A percentile compares a stretch with the other conserved stretches of the same genome.
phyloP scores from a whole-genome alignment of 169 alveolate genomes.

The Amoebophrya sp. region DNA sequence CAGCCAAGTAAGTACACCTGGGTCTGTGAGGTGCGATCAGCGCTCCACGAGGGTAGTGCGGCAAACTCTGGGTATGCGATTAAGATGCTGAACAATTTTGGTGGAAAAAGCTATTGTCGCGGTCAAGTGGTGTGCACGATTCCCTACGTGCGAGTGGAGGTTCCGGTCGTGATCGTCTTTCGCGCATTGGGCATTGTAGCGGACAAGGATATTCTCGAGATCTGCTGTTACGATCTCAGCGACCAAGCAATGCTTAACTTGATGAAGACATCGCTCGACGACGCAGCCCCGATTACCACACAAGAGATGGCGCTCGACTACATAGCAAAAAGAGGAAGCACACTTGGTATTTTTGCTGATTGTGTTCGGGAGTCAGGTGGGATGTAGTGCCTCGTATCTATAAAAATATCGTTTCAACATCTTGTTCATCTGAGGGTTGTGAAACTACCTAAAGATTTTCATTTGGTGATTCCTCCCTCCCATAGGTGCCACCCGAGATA shows the following conservation, averaged over 20 bases:
- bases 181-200: slow-evolving; percentile 91
- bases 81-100: slow-evolving; percentile 63
- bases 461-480: slow-evolving; percentile 39
- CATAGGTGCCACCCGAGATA: slow-evolving; percentile 54
- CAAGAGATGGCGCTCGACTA: slow-evolving; percentile 84
- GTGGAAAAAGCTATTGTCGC: slow-evolving; percentile 62
- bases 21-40: slow-evolving; percentile 84
- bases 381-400: too few species aligned
- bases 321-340: slow-evolving; percentile 93
- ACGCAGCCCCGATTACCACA: slow-evolving; percentile 81
- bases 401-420: too few species aligned
- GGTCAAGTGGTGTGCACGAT: slow-evolving; percentile 92
- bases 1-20: slow-evolving; percentile 94
- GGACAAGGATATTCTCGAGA: slow-evolving; percentile 74
- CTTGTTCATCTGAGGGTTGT: background rate
- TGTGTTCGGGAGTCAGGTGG: too few species aligned
- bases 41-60: slow-evolving; percentile 72
- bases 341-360: too few species aligned
- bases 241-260: slow-evolving; percentile 93
- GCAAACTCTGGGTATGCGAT: slow-evolving; percentile 89
- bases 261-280: slow-evolving; percentile 86
- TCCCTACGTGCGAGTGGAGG: slow-evolving; percentile 90
- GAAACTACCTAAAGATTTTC: background rate
- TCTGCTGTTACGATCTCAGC: slow-evolving; percentile 84
- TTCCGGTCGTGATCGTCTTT: slow-evolving; percentile 92